A percentile compares a stretch with the other conserved stretches of the same genome.
These are phyloP conservation scores for Cyclotella choctawhatcheeana DNA, from an alignment of 108 stramenopile species.

Conservation along the genomic window DNA sequence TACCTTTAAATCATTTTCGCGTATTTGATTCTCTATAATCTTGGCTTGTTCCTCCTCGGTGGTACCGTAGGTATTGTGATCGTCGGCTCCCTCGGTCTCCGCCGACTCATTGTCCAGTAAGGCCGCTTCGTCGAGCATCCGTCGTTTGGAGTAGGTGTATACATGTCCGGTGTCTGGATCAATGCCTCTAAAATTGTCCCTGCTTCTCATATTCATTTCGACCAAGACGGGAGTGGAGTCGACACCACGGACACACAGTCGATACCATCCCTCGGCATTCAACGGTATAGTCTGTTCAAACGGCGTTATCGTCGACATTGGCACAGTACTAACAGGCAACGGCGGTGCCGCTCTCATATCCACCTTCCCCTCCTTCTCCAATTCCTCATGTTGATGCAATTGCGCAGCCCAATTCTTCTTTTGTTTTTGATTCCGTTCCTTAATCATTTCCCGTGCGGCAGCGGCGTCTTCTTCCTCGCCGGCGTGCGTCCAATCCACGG, in stretches of 20 bases:
- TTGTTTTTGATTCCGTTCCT: constrained; percentile 5
- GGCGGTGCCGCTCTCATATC: background rate
- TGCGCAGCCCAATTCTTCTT: background rate
- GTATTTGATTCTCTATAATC: constrained; percentile 30
- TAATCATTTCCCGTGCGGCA: background rate
- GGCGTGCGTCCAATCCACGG: constrained; percentile 45
- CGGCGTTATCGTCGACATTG: constrained; percentile 2
- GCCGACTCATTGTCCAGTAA: background rate
- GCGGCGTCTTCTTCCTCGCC: constrained; percentile 38
- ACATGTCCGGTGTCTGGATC: constrained; percentile 44
- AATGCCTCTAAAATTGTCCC: constrained; percentile 13
- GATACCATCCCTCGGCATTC: constrained; percentile 34
- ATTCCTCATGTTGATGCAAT: background rate
- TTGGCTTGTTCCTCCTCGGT: constrained; percentile 11
- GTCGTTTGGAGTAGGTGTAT: constrained; percentile 19
- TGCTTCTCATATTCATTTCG: constrained; percentile 42
- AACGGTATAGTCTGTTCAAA: constrained; percentile 31
- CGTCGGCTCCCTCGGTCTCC: background rate
- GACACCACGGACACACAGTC: constrained; percentile 21
- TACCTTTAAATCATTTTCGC: constrained; percentile 20
- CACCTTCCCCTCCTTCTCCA: constrained; percentile 1
- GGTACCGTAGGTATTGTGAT: constrained; percentile 18
- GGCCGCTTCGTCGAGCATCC: constrained; percentile 19
- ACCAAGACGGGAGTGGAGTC: constrained; percentile 28
- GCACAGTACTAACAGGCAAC: constrained; percentile 11